These are phyloP conservation scores for Leavenworthia alabamica DNA, from an alignment of 345 rosid genomes.

Conservation along the genomic window DNA sequence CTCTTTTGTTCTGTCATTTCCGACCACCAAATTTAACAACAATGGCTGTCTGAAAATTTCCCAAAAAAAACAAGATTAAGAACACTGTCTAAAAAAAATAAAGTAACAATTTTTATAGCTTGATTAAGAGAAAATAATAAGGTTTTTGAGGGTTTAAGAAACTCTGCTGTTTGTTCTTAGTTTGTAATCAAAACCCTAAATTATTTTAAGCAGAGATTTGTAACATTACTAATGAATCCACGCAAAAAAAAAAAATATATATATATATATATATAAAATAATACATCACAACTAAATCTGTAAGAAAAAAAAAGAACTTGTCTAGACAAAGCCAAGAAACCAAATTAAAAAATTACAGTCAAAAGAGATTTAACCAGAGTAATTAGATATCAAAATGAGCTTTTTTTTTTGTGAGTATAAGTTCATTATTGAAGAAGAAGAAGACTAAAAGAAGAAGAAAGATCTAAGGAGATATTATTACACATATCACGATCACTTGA, in stretches of 20 bases:
- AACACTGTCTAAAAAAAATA: neutral
- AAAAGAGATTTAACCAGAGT: slow-evolving; percentile 10
- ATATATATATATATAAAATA: too few relatives aligned
- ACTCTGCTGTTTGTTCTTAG: too few relatives aligned
- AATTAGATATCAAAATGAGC: neutral
- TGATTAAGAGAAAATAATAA: neutral
- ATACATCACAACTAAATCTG: neutral
- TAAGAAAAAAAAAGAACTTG: neutral
- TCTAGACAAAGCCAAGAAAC: neutral
- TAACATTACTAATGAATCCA: neutral
- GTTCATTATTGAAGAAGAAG: slow-evolving; percentile 16
- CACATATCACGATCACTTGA: slow-evolving; percentile 1
- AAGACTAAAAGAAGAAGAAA: neutral
- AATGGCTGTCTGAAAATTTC: slow-evolving; percentile 7
- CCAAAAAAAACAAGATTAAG: slow-evolving; percentile 1
- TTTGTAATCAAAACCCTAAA: slow-evolving; percentile 8
- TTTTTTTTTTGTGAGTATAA: slow-evolving; percentile 2
- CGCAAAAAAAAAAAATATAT: too few relatives aligned
- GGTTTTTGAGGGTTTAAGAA: too few relatives aligned
- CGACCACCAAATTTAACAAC: slow-evolving; percentile 4
- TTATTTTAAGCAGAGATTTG: neutral
- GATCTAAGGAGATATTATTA: neutral
- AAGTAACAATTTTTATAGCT: neutral
- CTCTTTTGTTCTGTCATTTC: slow-evolving; percentile 42
- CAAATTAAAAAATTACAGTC: neutral